Evolutionary conservation across 2,329 filamentous ascomycete genomes (phyloP).

Genomic region (Colletotrichum simmondsii): DNA sequence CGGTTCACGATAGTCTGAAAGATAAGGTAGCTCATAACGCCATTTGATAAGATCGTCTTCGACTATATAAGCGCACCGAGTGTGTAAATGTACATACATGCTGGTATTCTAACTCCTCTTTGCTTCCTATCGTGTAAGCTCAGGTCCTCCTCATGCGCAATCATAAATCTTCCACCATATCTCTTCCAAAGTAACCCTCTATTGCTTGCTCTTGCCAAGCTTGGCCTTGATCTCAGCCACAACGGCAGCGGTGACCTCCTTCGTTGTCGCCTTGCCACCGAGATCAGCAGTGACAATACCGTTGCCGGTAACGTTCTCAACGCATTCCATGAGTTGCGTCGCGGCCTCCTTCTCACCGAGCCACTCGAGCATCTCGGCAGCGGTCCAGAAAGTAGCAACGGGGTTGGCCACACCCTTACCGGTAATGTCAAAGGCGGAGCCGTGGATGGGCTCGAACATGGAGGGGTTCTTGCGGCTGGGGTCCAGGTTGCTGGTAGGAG

Average conservation of each 20-base stretch:
- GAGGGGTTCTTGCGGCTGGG: constrained; percentile 61
- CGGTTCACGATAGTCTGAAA: no score
- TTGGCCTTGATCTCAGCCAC: constrained; percentile 27
- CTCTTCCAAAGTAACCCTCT: not conserved
- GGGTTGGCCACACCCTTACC: constrained; percentile 65
- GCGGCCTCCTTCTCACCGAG: constrained; percentile 60
- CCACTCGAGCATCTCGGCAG: constrained; percentile 64
- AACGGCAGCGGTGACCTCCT: constrained; percentile 32
- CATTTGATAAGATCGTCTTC: not conserved
- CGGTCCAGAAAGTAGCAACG: constrained; percentile 65
- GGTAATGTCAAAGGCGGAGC: constrained; percentile 64
- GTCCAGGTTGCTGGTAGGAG: constrained; percentile 73
- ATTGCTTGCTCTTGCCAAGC: constrained; percentile 13
- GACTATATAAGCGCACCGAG: not conserved
- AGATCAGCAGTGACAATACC: constrained; percentile 63
- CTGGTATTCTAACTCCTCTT: not conserved
- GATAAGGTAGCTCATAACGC: no score
- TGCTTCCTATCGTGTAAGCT: not conserved
- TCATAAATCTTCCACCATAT: not conserved
- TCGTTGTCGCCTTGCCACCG: constrained; percentile 49
- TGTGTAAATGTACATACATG: not conserved
- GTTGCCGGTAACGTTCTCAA: constrained; percentile 60
- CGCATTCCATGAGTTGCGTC: constrained; percentile 56
- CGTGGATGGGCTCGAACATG: constrained; percentile 70
- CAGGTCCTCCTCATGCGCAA: not conserved